phyloP scores from a whole-genome alignment of 83 land plant genomes.

The Picea abies region DNA sequence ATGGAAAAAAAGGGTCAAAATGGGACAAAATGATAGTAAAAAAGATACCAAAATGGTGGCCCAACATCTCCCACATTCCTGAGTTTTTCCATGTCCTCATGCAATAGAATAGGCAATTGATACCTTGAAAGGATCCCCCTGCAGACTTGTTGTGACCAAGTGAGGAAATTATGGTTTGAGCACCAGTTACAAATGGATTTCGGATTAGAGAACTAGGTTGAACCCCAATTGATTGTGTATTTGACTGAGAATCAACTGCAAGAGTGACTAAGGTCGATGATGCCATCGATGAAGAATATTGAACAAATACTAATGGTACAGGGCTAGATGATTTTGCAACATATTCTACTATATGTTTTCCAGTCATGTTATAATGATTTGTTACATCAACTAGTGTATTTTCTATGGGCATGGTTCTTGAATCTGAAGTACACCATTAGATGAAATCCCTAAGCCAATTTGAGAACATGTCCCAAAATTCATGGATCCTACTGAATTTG shows the following conservation, averaged over 20 bases:
- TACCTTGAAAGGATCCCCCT: neutral
- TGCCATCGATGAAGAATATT: conserved; percentile 7
- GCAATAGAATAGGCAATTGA: too few species aligned
- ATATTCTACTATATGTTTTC: neutral
- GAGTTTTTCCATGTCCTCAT: too few species aligned
- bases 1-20: too few species aligned
- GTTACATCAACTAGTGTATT: neutral
- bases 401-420: neutral
- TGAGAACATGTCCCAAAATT: neutral
- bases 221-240: conserved; percentile 3
- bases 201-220: neutral
- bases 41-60: too few species aligned
- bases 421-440: neutral
- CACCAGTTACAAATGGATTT: neutral
- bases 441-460: neutral
- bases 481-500: neutral
- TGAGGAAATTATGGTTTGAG: neutral
- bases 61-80: too few species aligned
- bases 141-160: neutral
- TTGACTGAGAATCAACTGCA: conserved; percentile 2
- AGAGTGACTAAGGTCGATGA: neutral
- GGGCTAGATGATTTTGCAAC: neutral
- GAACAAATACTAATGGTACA: neutral
- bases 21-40: too few species aligned
- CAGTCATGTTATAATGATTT: neutral